Conservation (phyloP, 176 grass and related monocot species). For the Metroxylon sagu region DNA sequence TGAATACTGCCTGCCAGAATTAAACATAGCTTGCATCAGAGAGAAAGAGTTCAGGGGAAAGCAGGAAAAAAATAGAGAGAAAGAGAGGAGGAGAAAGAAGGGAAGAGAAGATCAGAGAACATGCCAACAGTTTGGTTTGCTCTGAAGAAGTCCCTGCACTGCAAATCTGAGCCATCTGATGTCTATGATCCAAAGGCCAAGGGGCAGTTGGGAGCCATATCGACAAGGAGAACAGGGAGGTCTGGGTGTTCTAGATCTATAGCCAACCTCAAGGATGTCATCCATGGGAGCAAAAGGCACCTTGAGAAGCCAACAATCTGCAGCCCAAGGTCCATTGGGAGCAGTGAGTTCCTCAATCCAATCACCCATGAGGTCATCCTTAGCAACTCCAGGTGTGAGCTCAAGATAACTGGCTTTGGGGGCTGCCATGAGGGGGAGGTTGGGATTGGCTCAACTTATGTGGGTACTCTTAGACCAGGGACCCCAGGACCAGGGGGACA, state of each 20-base stretch:
- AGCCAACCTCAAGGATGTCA: background rate
- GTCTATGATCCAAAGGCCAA: slow-evolving; percentile 1
- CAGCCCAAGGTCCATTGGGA: background rate
- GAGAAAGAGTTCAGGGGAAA: background rate
- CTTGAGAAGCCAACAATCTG: background rate
- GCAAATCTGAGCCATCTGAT: background rate
- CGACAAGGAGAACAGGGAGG: slow-evolving; percentile 15
- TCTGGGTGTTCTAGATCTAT: slow-evolving; percentile 23
- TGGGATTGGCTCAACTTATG: slow-evolving; percentile 42
- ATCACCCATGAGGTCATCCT: slow-evolving; percentile 43
- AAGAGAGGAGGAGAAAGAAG: background rate
- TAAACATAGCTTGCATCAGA: background rate
- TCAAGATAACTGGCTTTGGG: background rate
- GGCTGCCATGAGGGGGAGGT: background rate
- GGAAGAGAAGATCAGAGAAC: background rate
- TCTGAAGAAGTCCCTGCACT: background rate
- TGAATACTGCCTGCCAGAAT: background rate
- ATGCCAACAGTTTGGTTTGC: background rate
- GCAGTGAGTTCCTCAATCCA: background rate
- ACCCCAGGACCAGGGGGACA: slow-evolving; percentile 75
- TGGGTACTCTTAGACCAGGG: slow-evolving; percentile 76
- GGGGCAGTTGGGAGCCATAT: slow-evolving; percentile 8
- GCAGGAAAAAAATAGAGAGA: background rate
- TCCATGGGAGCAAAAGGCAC: slow-evolving; percentile 1
- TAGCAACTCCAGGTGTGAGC: background rate